Base-by-base conservation (phyloP, 257 asterid genomes). In the Solanum verrucosum region DNA sequence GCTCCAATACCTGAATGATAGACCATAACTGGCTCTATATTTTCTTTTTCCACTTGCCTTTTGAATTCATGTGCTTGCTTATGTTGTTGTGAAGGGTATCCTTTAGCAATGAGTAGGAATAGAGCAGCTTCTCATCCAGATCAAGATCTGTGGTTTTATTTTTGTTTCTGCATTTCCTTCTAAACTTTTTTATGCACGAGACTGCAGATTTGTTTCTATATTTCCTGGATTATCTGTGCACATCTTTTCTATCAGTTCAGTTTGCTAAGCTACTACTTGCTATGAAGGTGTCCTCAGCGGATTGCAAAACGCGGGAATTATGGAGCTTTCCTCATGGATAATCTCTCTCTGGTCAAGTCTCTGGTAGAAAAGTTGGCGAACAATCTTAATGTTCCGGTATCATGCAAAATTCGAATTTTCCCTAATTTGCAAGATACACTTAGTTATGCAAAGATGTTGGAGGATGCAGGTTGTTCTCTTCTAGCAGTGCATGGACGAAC, bases 301-400 rank as follows among this genome's bases (percentile, higher is more conserved):
- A 97, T 97, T 67, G 99, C 99, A 4, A 93, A 92, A 88, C 91
- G 98, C 9, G 99, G 99, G 27, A 89, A 97, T 84, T 97, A 97
- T 68, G 99, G 99, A 88, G 99, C 99, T 88, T 97, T 97, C 92
- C 96, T 97, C 79, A 97, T 97, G 99, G 99, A 97, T 70, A 95
- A 97, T 87, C 99, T 97, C 88, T 94, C 98, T 74, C 93, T 96
- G 8, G 95, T 95, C 81, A 96, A 93, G 88, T 95, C 97, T 52
- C 93, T 97, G 67, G 99, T 97, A 60, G 98, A 96, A 88, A 95
- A 96, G 86, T 84, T 97, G 88, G 90, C 97, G 5, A 78, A 87
- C 89, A 94, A 95, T 91, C 98, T 97, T 5, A 93, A 33, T 31
- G 98, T 94, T 10, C 99, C 99, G 0, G 98, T 97, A 70, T 96